A percentile compares a stretch with the other conserved stretches of the same genome.
phyloP scores from a whole-genome alignment of 345 rosid genomes.

The Cardamine chenopodiifolia region DNA sequence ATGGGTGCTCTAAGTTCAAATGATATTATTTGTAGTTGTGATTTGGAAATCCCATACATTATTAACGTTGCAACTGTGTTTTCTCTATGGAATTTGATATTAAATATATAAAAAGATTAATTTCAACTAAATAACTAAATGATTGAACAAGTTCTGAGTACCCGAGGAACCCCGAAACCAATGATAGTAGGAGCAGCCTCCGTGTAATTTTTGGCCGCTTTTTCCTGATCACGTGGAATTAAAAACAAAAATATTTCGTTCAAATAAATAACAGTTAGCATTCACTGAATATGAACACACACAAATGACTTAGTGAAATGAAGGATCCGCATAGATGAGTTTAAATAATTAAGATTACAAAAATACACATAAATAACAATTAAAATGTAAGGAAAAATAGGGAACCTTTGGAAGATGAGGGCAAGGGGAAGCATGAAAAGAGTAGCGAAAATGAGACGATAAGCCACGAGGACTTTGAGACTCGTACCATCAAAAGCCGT shows the following conservation, averaged over 20 bases:
- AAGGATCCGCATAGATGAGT: not conserved
- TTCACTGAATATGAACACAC: conserved; percentile 10
- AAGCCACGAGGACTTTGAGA: conserved; percentile 44
- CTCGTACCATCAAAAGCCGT: conserved; percentile 43
- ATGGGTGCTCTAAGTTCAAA: not conserved
- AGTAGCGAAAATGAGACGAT: conserved; percentile 47
- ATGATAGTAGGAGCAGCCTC: conserved; percentile 49
- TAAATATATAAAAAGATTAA: not conserved
- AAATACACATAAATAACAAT: not conserved
- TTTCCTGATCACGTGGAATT: conserved; percentile 38
- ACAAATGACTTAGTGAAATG: not conserved
- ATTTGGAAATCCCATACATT: not conserved
- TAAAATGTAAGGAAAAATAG: not conserved
- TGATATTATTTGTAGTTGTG: not conserved
- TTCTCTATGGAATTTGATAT: not conserved
- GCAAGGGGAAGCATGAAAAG: conserved; percentile 46
- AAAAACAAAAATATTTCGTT: conserved; percentile 6
- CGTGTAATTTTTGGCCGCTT: conserved; percentile 52
- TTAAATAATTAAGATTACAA: not conserved
- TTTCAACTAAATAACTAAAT: not conserved
- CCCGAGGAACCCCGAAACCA: conserved; percentile 59
- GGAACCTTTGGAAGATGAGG: conserved; percentile 47
- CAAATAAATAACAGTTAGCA: not conserved
- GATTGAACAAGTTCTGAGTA: conserved; percentile 18
- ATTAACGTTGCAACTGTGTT: not conserved